phyloP scores from a whole-genome alignment of 257 asterid genomes.

The Penstemon davidsonii region DNA sequence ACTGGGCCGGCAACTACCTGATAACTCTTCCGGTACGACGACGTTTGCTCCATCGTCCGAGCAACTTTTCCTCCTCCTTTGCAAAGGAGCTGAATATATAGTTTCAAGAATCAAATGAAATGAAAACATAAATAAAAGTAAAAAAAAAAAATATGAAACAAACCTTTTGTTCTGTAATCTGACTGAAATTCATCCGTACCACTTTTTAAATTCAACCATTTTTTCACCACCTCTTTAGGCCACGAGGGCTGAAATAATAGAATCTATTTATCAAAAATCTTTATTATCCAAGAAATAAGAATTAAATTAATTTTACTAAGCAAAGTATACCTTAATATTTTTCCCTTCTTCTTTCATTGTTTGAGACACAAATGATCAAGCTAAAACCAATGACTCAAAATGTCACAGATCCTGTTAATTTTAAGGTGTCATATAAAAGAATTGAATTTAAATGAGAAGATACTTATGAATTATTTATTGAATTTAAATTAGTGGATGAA shows the following conservation, averaged over 20 bases:
- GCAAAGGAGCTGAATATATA: slow-evolving; percentile 28
- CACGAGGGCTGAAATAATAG: slow-evolving; percentile 57
- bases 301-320: not conserved
- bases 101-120: slow-evolving; percentile 1
- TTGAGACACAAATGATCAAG: slow-evolving; percentile 22
- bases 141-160: slow-evolving; percentile 6
- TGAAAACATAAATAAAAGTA: not conserved
- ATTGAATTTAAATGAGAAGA: slow-evolving; percentile 16
- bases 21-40: slow-evolving; percentile 82
- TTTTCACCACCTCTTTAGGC: slow-evolving; percentile 65
- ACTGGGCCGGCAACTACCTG: slow-evolving; percentile 44
- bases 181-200: slow-evolving; percentile 62
- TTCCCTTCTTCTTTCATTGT: slow-evolving; percentile 56
- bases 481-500: slow-evolving; percentile 18
- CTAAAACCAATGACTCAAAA: slow-evolving; percentile 25
- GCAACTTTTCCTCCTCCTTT: slow-evolving; percentile 67
- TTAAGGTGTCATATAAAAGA: slow-evolving; percentile 15
- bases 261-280: not conserved
- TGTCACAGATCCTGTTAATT: slow-evolving; percentile 16
- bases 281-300: not conserved
- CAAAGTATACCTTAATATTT: slow-evolving; percentile 42
- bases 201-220: slow-evolving; percentile 64
- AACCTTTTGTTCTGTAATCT: slow-evolving; percentile 52
- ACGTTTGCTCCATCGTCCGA: slow-evolving; percentile 64
- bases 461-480: slow-evolving; percentile 11